Base-by-base conservation (phyloP, 1,284 basidiomycete genomes). In the Trametes polyzona region DNA sequence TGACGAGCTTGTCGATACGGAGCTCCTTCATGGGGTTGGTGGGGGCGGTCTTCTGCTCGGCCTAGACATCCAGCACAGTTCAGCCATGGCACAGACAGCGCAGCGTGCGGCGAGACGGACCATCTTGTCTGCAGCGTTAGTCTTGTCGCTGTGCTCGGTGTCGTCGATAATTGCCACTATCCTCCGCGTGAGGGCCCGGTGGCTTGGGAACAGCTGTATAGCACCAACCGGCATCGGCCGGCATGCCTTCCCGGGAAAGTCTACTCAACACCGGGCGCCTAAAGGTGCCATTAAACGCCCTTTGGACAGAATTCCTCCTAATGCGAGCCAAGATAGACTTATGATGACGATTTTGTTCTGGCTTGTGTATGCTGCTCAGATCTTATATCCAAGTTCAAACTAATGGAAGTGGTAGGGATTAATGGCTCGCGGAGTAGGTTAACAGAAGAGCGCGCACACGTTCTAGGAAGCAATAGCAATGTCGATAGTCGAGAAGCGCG, bases 1-100 rank as follows among this genome's bases (percentile, higher is more conserved):
- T 95, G 82, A 98, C 96, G 76, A 99, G 91, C 87, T 99, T 98
- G 83, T 98, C 96, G 75, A 98, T 96, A 71, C 87, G 87, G 70
- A 95, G 93, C 83, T 98, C 96, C 84, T 90, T 92, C 93, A 95
- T 95, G 73, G 88, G 86, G 84, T 95, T 95, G 71, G 88, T 86
- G 74, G 93, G 92, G 76, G 90, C 81, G 67, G 89, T 90, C 80
- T 94, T 93, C 80, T 87, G 81, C 73, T 95, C 93, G 80, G 93
- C 91, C 93, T 95, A 71, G 23, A 61, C 29, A 17, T 44, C 53
- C 52, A 55, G 33, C 57, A 55, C 36, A 46, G 41, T 47, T 57
- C 46, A 61, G 52, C 52, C 47, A 50, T 42, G 49, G 58, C 24
- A 52, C 27, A 36, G 19, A 35, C 24, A 44, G 55, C 26, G 14